Evolutionary conservation across 2,329 filamentous ascomycete species (phyloP).

Genomic region (Alternaria triticina): DNA sequence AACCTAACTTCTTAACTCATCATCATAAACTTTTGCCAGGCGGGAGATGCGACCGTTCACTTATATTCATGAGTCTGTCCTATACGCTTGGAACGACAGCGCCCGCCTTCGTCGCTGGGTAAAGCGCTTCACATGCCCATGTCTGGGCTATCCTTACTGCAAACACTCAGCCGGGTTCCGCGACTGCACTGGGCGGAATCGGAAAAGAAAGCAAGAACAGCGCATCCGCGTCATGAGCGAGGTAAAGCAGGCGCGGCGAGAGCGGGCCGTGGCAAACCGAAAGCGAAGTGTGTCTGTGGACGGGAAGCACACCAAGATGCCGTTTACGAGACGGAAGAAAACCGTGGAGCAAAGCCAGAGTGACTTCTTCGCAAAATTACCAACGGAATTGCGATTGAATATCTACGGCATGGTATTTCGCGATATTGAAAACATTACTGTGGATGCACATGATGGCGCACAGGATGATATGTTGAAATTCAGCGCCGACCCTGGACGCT

Average conservation of each 20-base stretch:
- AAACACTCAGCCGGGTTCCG: accelerated
- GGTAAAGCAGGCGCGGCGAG: background rate
- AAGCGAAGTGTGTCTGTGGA: background rate
- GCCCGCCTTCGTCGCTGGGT: background rate
- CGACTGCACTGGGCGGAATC: background rate
- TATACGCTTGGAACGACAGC: background rate
- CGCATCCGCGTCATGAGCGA: background rate
- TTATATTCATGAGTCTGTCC: background rate
- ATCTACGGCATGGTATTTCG: background rate
- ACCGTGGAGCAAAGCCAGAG: background rate
- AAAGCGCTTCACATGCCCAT: background rate
- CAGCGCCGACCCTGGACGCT: background rate
- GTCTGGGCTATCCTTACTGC: background rate
- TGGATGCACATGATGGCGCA: too few relatives aligned
- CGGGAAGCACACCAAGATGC: background rate
- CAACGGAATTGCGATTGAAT: background rate
- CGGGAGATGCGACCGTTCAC: background rate
- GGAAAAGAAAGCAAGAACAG: background rate
- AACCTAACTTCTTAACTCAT: background rate
- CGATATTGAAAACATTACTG: too few relatives aligned
- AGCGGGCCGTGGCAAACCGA: background rate
- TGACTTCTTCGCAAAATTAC: background rate
- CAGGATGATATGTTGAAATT: background rate
- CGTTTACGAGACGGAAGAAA: background rate
- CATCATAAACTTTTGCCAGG: too few relatives aligned